These are phyloP conservation scores for Leccinum solheimii DNA, from an alignment of 1,284 basidiomycete species.

Conservation along the genomic window DNA sequence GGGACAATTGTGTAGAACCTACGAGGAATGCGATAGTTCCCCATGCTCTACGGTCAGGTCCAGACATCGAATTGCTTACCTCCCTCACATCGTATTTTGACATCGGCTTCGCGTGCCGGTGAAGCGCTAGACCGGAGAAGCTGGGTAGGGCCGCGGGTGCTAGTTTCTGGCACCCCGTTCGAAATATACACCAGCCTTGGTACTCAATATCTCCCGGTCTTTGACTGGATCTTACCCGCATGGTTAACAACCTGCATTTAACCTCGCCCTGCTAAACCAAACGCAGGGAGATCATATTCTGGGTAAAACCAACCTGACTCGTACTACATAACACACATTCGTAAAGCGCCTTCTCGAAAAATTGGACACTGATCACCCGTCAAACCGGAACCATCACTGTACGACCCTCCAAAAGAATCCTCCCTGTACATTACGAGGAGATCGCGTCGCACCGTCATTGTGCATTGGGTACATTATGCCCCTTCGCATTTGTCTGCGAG, in stretches of 20 bases:
- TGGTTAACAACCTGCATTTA: too few relatives aligned
- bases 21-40: neutral
- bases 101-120: neutral
- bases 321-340: neutral
- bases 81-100: neutral
- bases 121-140: neutral
- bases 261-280: neutral
- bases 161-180: neutral
- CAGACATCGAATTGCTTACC: neutral
- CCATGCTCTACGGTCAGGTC: neutral
- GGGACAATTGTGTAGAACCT: neutral
- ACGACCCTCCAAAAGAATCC: neutral
- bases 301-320: neutral
- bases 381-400: neutral
- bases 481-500: neutral
- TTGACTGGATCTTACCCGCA: too few relatives aligned
- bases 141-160: neutral
- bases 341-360: neutral
- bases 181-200: neutral
- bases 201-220: neutral
- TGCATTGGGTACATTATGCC: neutral
- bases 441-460: neutral
- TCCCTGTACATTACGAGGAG: neutral
- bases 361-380: neutral
- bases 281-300: neutral